These are phyloP conservation scores for Colletotrichum paranaense DNA, from an alignment of 2,329 filamentous ascomycete species.

Conservation along the genomic window DNA sequence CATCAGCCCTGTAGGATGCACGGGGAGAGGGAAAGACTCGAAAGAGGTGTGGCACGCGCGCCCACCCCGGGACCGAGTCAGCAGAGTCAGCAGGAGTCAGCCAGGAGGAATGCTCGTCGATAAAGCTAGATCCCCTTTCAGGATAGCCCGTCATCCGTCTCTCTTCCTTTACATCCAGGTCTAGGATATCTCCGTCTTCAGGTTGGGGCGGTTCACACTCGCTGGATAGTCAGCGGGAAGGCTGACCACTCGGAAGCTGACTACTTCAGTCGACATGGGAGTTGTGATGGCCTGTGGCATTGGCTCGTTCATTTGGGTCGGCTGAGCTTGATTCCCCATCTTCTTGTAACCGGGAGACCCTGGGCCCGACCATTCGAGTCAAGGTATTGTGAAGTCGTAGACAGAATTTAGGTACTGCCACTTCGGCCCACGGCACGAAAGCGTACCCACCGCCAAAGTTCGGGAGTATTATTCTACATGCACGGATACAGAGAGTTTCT, in stretches of 20 bases:
- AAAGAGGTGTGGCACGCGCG: not conserved
- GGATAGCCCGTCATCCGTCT: not conserved
- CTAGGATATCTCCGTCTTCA: not conserved
- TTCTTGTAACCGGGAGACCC: not conserved
- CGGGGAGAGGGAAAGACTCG: not conserved
- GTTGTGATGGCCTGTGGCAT: not conserved
- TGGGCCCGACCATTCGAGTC: not conserved
- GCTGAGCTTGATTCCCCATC: not conserved
- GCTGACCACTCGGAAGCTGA: not conserved
- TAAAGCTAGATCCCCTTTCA: not conserved
- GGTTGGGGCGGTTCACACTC: not conserved
- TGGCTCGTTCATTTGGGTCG: not conserved
- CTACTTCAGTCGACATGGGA: not conserved
- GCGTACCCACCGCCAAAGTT: not conserved
- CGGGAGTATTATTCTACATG: not conserved
- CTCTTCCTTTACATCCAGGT: not conserved
- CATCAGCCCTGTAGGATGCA: constrained; percentile 14
- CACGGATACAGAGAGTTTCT: not conserved
- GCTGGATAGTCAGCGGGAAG: not conserved
- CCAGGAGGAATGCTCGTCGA: not conserved
- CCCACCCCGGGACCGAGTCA: not conserved
- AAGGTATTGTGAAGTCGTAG: not conserved
- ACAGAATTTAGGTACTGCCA: not conserved
- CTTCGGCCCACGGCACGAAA: not conserved
- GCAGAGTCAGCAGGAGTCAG: not conserved